Percentiles rank a stretch among this genome's conserved stretches.
These are phyloP conservation scores for Penicillium nucicola DNA, from an alignment of 495 filamentous ascomycete species.

Conservation along the genomic window DNA sequence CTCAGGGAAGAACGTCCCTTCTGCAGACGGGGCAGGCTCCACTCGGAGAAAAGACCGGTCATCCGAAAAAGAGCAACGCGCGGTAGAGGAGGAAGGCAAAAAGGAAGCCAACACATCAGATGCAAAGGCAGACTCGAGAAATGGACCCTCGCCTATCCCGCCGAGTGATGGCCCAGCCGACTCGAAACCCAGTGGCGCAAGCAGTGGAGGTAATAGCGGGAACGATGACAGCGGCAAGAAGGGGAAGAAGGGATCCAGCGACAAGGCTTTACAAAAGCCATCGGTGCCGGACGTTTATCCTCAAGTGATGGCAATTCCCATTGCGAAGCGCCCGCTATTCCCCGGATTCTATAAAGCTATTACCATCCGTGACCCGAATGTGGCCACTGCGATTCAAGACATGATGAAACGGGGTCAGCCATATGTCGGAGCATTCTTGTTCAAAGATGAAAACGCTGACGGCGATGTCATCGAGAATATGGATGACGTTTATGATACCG, in stretches of 20 bases:
- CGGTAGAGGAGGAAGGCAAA: slow-evolving; percentile 39
- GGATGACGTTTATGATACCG: slow-evolving; percentile 89
- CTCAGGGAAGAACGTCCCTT: slow-evolving; percentile 28
- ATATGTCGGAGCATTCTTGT: slow-evolving; percentile 93
- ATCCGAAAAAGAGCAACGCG: slow-evolving; percentile 39
- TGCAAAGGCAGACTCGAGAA: slow-evolving; percentile 37
- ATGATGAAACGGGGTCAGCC: slow-evolving; percentile 98
- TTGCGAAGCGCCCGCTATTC: slow-evolving; percentile 90
- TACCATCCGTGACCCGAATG: slow-evolving; percentile 86
- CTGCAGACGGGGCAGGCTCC: slow-evolving; percentile 25
- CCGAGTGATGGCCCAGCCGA: slow-evolving; percentile 36
- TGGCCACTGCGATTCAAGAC: slow-evolving; percentile 85
- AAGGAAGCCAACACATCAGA: slow-evolving; percentile 36
- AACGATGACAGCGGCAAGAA: slow-evolving; percentile 53
- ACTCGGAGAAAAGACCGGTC: slow-evolving; percentile 38
- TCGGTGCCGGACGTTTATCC: slow-evolving; percentile 93
- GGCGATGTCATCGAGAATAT: slow-evolving; percentile 84
- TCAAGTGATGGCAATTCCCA: slow-evolving; percentile 98
- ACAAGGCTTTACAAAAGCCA: slow-evolving; percentile 79
- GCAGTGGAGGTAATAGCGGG: slow-evolving; percentile 41
- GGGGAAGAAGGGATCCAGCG: slow-evolving; percentile 62
- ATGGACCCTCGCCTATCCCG: slow-evolving; percentile 49
- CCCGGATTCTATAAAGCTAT: slow-evolving; percentile 99
- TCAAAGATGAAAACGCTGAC: slow-evolving; percentile 93
- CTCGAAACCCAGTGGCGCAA: slow-evolving; percentile 48